Evolutionary conservation across 2,329 filamentous ascomycete genomes (phyloP), one percentile per base, ranked within the genome.

Genomic region (Diaporthe longicolla): DNA sequence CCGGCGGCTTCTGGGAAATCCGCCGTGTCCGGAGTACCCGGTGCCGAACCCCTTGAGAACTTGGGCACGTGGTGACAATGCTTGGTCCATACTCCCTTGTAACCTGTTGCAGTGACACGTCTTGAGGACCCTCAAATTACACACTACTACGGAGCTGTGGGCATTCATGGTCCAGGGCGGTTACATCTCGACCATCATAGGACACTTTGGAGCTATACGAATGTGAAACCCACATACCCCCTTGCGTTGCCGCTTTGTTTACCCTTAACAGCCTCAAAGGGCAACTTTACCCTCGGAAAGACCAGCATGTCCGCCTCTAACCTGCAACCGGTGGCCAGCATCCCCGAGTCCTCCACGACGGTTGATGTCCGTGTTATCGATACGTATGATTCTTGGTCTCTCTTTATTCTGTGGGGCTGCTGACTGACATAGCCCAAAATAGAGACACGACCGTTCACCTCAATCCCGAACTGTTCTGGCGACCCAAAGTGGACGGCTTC

Each of bases 281-380:
- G 50, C 43, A 65, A 65, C 26, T 19, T 32, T 35, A 40, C 26
- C 24, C 26, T 48, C 40, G 40, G 24, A 50, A 26, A 35, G 43
- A 52, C 43, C 61, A 66, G 21, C 43, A 66, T 66, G 61, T 50
- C 45, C 13, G 29, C 43, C 61, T 50, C 61, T 52, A 8, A 48
- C 26, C 43, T 48, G 2, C 59, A 19, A 21, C 26, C 9, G 26
- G 61, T 66, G 1, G 26, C 13, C 43, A 35, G 65, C 32, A 71
- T 71, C 43, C 69, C 69, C 9, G 52, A 58, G 10, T 71, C 69
- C n/a, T 43, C 52, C 29, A n/a, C n/a, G n/a, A 65, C 69, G 17
- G 69, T 71, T 4, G 55, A 71, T 37, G 69, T 71, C 43, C 40
- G 52, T 26, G 55, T 71, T 37, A 61, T 71, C 17, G 75, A 77